Conservation (phyloP, 371 early-diverging fungal genomes). For the Syncephalis fuscata region DNA sequence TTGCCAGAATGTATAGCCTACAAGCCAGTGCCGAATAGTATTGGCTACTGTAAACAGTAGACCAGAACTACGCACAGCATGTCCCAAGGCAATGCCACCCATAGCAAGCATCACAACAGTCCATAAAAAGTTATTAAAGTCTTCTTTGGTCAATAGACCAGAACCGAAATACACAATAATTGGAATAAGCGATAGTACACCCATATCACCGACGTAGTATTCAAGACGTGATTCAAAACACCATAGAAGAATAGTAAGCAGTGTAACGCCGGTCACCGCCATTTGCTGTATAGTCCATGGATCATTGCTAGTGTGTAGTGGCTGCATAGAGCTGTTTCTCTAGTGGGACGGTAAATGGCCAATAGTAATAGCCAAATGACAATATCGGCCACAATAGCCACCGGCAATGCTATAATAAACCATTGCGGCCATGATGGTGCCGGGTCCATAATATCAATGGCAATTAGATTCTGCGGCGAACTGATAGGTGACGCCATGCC, state of each 20-base stretch:
- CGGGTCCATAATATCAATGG: constrained; percentile 72
- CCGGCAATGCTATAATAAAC: constrained; percentile 62
- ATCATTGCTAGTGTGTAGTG: constrained; percentile 32
- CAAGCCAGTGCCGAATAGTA: constrained; percentile 48
- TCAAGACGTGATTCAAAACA: constrained; percentile 62
- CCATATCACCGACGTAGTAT: constrained; percentile 72
- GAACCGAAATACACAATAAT: constrained; percentile 78
- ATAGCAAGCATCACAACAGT: constrained; percentile 90
- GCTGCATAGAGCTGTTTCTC: constrained; percentile 26
- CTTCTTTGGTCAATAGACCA: constrained; percentile 83
- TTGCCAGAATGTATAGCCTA: constrained; percentile 47
- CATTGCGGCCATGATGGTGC: constrained; percentile 74
- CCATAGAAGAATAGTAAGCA: constrained; percentile 72
- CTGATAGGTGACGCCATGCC: constrained; percentile 96
- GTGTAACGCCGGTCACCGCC: constrained; percentile 43
- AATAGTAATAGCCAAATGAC: constrained; percentile 72
- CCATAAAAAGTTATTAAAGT: constrained; percentile 85
- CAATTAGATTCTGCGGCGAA: constrained; percentile 89
- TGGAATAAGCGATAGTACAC: constrained; percentile 84
- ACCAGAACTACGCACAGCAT: constrained; percentile 77
- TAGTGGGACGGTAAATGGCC: constrained; percentile 37
- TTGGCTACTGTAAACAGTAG: constrained; percentile 61
- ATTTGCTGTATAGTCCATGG: constrained; percentile 45
- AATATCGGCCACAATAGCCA: constrained; percentile 50
- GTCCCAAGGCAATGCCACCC: constrained; percentile 86